Conservation (phyloP, 768 basidiomycete species). For the Lactarius evosmus region DNA sequence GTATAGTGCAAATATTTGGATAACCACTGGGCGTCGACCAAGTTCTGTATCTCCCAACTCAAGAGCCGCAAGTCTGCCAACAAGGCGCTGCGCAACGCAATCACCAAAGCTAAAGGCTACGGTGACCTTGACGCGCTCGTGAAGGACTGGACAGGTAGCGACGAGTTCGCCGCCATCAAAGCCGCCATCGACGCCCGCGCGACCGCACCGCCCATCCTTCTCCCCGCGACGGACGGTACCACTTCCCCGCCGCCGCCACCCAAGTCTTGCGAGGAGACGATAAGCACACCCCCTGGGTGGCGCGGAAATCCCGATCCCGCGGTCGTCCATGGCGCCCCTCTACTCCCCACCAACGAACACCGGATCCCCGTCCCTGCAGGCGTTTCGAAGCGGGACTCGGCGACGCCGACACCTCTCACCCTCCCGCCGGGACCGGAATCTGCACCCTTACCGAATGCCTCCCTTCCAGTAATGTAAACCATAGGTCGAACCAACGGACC, state of each 20-base stretch:
- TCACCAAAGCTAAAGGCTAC: conserved; percentile 62
- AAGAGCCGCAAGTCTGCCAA: conserved; percentile 64
- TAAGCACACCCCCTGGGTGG: conserved; percentile 25
- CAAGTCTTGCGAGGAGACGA: not conserved
- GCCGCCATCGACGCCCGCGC: conserved; percentile 21
- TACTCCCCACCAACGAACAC: conserved; percentile 25
- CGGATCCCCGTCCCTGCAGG: conserved; percentile 21
- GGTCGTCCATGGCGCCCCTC: conserved; percentile 22
- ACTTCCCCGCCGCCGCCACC: not conserved
- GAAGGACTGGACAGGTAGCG: conserved; percentile 28
- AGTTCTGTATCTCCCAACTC: conserved; percentile 84
- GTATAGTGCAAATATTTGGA: conserved; percentile 66
- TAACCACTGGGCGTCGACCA: conserved; percentile 81
- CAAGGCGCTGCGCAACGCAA: conserved; percentile 48
- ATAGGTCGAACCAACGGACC: not conserved
- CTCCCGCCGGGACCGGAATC: conserved; percentile 1
- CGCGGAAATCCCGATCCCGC: conserved; percentile 28
- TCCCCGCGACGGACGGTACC: conserved; percentile 8
- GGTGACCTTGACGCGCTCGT: conserved; percentile 26
- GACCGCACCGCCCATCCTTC: conserved; percentile 11
- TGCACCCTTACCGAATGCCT: not conserved
- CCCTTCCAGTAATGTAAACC: conserved; percentile 15
- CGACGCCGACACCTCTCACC: conserved; percentile 25
- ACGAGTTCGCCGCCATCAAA: conserved; percentile 27
- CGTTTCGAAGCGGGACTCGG: conserved; percentile 24